Evolutionary conservation across 768 basidiomycete species (phyloP), one percentile per base, ranked within the genome.

Genomic region (Psilocybe sp.): DNA sequence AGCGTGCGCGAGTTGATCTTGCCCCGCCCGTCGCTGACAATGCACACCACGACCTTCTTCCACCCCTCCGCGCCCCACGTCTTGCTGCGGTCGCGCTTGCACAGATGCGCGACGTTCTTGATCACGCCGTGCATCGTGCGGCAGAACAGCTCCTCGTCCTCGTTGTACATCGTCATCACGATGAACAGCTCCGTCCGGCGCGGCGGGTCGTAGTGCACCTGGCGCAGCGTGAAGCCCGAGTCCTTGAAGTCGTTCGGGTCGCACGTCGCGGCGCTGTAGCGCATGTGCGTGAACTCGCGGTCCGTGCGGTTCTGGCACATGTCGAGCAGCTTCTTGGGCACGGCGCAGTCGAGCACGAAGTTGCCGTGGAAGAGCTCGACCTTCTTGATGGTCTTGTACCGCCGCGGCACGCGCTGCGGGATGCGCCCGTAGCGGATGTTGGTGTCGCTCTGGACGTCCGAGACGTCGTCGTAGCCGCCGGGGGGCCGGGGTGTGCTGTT

Each of bases 141-240:
- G 59, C 85, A 86, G 69, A 98, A 98, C 5, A 98, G 75, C 60
- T 86, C 81, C 64, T 96, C 93, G 59, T 91, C 84, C 60, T 93
- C 93, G 61, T 97, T 96, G 66, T 96, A 97, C 94, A 98, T 97
- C 12, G 95, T 98, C 82, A 98, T 88, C 38, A 97, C 95, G 58
- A 98, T 95, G 70, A 97, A 96, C 13, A 98, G 73, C 67, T 98
- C 96, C 32, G 95, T 97, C 32, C 88, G 77, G 15, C 95, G 76
- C 0, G 91, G 88, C 0, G 93, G 93, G 59, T 95, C 90, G 66
- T 96, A 95, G 59, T 91, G 82, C n/a, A 82, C 78, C 65, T 96
- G 95, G 2, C 96, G 82, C 6, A 98, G 76, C 0, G 92, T 90
- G 69, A 96, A 98, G 1, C 88, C 84, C 10, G 80, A 68, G 20